phyloP scores from a whole-genome alignment of 345 rosid species.

The Anacardium occidentale region DNA sequence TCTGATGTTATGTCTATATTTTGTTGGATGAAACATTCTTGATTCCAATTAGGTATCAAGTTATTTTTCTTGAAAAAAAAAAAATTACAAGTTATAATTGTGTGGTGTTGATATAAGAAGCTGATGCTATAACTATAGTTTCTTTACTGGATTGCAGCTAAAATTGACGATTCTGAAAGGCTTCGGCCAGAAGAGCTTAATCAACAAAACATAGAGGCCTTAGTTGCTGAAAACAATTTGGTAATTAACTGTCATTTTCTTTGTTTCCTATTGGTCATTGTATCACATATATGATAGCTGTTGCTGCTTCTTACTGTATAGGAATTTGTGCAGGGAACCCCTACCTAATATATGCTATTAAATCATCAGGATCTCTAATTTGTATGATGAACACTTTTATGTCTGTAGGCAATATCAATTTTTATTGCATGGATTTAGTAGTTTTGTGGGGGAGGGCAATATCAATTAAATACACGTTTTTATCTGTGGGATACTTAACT shows the following conservation, averaged over 20 bases:
- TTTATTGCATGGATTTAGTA: conserved; percentile 1
- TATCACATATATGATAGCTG: conserved; percentile 9
- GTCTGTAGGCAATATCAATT: neutral
- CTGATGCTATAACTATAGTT: conserved; percentile 6
- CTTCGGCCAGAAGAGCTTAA: conserved; percentile 97
- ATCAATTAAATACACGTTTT: conserved; percentile 8
- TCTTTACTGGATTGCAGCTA: conserved; percentile 48
- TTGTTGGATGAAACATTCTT: neutral
- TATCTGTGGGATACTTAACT: neutral
- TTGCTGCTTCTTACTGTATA: neutral
- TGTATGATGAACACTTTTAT: too few relatives aligned
- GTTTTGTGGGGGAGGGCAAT: conserved; percentile 5
- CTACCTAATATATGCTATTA: neutral
- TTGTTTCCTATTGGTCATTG: neutral
- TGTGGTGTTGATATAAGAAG: conserved; percentile 1
- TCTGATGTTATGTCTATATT: neutral
- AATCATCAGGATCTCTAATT: neutral
- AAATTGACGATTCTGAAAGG: conserved; percentile 74
- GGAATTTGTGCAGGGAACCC: neutral
- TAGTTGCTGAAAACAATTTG: conserved; percentile 96
- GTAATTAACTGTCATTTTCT: conserved; percentile 32
- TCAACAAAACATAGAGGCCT: conserved; percentile 97
- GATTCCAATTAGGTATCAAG: neutral
- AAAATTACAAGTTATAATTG: neutral
- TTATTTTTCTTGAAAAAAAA: neutral